Evolutionary conservation across 2,329 filamentous ascomycete genomes (phyloP).

Genomic region (Amauroascus verrucosus): DNA sequence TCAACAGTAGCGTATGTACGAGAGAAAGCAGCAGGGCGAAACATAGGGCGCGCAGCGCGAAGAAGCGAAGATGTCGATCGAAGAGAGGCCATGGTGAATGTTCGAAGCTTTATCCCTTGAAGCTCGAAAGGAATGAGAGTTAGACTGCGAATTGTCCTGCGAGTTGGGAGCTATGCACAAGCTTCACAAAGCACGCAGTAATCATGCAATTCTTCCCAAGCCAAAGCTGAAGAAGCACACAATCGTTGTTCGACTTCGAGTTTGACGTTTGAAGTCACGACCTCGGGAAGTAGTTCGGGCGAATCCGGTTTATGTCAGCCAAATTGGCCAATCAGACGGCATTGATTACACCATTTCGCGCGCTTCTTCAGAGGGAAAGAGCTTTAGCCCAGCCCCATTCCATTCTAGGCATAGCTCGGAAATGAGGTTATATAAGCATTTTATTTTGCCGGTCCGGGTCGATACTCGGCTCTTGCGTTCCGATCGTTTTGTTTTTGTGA

Average conservation of each 20-base stretch:
- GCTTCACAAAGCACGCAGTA: background rate
- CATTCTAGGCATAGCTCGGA: background rate
- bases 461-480: background rate
- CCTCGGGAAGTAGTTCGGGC: conserved; percentile 15
- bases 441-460: background rate
- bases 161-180: background rate
- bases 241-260: conserved; percentile 6
- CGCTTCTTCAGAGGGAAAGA: no score
- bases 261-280: conserved; percentile 11
- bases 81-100: conserved; percentile 38
- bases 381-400: background rate
- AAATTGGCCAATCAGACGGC: conserved; percentile 14
- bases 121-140: background rate
- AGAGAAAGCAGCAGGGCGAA: conserved; percentile 30
- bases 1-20: conserved; percentile 42
- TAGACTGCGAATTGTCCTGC: background rate
- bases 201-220: background rate
- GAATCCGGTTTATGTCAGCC: conserved; percentile 18
- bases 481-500: background rate
- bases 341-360: conserved; percentile 13
- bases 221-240: background rate
- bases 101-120: conserved; percentile 12
- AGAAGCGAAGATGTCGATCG: conserved; percentile 39
- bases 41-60: conserved; percentile 35
- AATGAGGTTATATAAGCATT: background rate